Evolutionary conservation across 1,284 basidiomycete genomes (phyloP).

Genomic region (Ceratobasidium sp.): DNA sequence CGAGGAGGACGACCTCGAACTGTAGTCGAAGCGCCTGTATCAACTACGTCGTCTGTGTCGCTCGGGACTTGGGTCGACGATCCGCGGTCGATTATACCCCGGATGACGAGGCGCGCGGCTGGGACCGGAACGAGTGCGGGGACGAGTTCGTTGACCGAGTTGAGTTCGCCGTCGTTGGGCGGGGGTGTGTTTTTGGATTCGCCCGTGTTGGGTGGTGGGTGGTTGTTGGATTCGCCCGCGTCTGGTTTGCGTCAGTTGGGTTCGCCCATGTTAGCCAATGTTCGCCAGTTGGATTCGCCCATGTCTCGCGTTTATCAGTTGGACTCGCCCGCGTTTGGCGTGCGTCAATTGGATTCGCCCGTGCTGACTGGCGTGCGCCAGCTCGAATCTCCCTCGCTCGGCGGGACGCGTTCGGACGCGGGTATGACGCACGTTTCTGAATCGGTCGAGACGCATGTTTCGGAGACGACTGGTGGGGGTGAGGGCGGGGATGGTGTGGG

Average conservation of each 20-base stretch:
- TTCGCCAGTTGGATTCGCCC: too few species aligned
- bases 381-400: not conserved
- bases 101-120: too few species aligned
- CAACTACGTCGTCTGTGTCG: not conserved
- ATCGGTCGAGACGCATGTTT: not conserved
- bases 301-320: too few species aligned
- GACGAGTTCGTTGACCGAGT: not conserved
- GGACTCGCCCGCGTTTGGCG: too few species aligned
- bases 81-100: too few species aligned
- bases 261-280: too few species aligned
- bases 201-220: not conserved
- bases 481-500: not conserved
- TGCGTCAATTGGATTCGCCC: not conserved
- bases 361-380: not conserved
- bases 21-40: not conserved
- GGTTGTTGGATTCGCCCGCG: too few species aligned
- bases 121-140: too few species aligned
- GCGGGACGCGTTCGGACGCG: constrained; percentile 2
- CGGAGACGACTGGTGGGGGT: not conserved
- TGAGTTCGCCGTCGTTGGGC: constrained; percentile 28
- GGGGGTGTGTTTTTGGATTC: constrained; percentile 1
- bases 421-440: not conserved
- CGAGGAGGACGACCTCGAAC: not conserved
- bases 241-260: too few species aligned
- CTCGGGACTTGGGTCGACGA: not conserved